phyloP scores from a whole-genome alignment of 2,329 filamentous ascomycete genomes.

The Atkinsonella texensis region DNA sequence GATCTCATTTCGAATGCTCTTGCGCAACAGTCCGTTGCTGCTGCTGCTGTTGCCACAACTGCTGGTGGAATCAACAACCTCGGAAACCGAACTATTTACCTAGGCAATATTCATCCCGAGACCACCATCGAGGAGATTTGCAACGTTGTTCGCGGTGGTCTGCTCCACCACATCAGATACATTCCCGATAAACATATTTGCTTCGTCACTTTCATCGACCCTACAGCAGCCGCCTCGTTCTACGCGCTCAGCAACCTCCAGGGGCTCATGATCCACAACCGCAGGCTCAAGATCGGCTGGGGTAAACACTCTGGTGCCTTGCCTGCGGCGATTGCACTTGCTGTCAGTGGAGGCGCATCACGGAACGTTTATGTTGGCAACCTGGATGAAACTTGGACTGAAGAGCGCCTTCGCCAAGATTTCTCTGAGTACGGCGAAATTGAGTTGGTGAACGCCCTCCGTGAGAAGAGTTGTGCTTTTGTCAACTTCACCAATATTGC shows the following conservation, averaged over 20 bases:
- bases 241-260: constrained; percentile 96
- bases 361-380: constrained; percentile 98
- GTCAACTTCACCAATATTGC: constrained; percentile 99
- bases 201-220: constrained; percentile 98
- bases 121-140: constrained; percentile 99
- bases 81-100: constrained; percentile 92
- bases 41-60: constrained; percentile 89
- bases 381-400: constrained; percentile 91
- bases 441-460: constrained; percentile 88
- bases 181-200: constrained; percentile 99
- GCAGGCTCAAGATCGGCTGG: constrained; percentile 96
- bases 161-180: constrained; percentile 96
- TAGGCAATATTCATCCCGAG: constrained; percentile 97
- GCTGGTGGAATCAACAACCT: constrained; percentile 96
- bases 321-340: constrained; percentile 87
- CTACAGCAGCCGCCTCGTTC: constrained; percentile 93
- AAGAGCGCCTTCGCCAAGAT: constrained; percentile 89
- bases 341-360: constrained; percentile 93
- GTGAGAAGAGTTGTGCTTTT: constrained; percentile 98
- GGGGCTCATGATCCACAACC: constrained; percentile 98
- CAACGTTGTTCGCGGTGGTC: constrained; percentile 91
- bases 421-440: constrained; percentile 98
- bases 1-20: constrained; percentile 94
- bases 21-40: constrained; percentile 93
- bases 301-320: constrained; percentile 97